phyloP scores from a whole-genome alignment of 1,284 basidiomycete species.

The Testicularia cyperi region DNA sequence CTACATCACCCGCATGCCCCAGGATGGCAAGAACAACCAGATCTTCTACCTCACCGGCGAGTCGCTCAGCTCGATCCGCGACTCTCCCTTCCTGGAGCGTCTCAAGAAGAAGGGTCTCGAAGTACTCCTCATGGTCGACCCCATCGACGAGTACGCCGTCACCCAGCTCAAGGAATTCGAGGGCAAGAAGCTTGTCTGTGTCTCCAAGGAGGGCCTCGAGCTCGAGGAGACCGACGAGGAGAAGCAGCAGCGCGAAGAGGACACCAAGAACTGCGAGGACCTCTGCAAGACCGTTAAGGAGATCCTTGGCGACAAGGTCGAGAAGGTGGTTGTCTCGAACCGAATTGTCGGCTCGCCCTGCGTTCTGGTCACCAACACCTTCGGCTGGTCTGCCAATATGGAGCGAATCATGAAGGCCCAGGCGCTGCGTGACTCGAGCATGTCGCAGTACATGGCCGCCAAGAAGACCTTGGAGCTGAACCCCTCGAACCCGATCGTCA shows the following conservation, averaged over 20 bases:
- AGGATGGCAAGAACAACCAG: conserved; percentile 91
- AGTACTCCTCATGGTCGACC: conserved; percentile 91
- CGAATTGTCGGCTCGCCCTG: conserved; percentile 64
- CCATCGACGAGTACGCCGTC: conserved; percentile 65
- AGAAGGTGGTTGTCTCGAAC: conserved; percentile 98
- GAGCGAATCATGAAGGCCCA: conserved; percentile 99
- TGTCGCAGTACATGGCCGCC: conserved; percentile 91
- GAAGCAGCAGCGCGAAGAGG: conserved; percentile 87
- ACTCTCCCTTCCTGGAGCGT: conserved; percentile 98
- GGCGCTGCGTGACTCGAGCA: conserved; percentile 94
- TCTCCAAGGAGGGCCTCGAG: conserved; percentile 98
- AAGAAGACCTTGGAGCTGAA: conserved; percentile 99
- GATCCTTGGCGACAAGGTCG: conserved; percentile 97
- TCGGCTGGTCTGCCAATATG: conserved; percentile 99
- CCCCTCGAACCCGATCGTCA: conserved; percentile 89
- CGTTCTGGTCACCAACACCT: conserved; percentile 83
- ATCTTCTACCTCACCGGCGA: conserved; percentile 97
- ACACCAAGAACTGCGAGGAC: conserved; percentile 80
- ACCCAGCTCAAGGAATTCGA: conserved; percentile 99
- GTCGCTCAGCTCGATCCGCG: conserved; percentile 83
- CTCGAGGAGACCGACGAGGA: conserved; percentile 98
- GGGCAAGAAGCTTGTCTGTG: conserved; percentile 94
- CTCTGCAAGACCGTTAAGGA: conserved; percentile 96
- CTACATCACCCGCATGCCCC: conserved; percentile 99
- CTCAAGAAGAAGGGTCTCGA: conserved; percentile 99